Percentiles rank a stretch among this genome's conserved stretches.
phyloP scores from a whole-genome alignment of 257 asterid genomes.

The Voacanga thouarsii region DNA sequence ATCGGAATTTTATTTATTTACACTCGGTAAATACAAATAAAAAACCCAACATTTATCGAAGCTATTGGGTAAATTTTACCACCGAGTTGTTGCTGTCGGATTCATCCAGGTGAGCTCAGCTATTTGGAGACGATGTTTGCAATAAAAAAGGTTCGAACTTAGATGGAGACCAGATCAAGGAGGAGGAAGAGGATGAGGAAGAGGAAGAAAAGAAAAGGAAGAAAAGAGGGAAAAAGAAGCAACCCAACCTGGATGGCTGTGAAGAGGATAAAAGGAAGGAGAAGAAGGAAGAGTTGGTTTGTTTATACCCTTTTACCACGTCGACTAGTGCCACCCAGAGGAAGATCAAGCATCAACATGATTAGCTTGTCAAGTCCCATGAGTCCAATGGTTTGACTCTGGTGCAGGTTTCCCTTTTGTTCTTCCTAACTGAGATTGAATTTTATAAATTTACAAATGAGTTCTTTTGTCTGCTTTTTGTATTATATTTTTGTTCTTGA shows the following conservation, averaged over 20 bases:
- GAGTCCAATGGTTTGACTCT: constrained; percentile 64
- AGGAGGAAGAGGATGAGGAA: constrained; percentile 27
- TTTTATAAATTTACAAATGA: neutral
- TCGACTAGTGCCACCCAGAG: constrained; percentile 73
- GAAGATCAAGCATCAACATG: constrained; percentile 71
- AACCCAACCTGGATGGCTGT: constrained; percentile 35
- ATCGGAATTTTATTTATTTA: too few relatives aligned
- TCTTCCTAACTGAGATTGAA: neutral
- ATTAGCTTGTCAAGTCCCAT: constrained; percentile 73
- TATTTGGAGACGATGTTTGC: too few relatives aligned
- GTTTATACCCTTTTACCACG: constrained; percentile 65
- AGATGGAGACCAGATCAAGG: neutral
- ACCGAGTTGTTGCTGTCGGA: too few relatives aligned
- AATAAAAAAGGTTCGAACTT: too few relatives aligned
- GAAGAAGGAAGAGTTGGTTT: constrained; percentile 52
- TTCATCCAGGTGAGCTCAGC: too few relatives aligned
- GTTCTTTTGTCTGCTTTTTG: too few relatives aligned
- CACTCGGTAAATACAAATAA: too few relatives aligned
- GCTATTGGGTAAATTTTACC: too few relatives aligned
- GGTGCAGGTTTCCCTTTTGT: constrained; percentile 49
- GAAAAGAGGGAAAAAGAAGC: constrained; percentile 67
- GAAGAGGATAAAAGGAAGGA: constrained; percentile 35
- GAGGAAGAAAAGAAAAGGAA: constrained; percentile 46
- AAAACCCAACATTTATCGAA: too few relatives aligned
- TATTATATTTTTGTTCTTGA: neutral